Percentiles rank a stretch among this genome's conserved stretches.
These are phyloP conservation scores for Dryadomyces quercus-mongolicae DNA, from an alignment of 2,329 filamentous ascomycete genomes.

Conservation along the genomic window DNA sequence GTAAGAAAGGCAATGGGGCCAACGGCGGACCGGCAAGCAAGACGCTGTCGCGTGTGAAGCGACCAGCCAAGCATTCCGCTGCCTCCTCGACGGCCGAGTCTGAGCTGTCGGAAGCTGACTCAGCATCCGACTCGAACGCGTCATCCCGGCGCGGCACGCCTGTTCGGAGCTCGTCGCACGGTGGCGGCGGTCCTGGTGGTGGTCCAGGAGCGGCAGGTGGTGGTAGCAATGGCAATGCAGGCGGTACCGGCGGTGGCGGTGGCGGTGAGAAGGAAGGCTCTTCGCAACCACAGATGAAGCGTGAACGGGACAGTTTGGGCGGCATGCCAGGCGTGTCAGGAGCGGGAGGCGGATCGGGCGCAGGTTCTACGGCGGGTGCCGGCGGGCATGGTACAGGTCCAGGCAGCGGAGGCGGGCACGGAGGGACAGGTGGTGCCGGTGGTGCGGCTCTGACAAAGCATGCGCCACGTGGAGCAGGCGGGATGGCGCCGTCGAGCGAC, in stretches of 20 bases:
- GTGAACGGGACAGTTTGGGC: constrained; percentile 5
- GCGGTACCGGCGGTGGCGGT: not conserved
- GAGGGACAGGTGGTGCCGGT: constrained; percentile 1
- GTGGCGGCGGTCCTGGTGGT: not conserved
- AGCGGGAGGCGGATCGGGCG: not conserved
- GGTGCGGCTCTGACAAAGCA: constrained; percentile 5
- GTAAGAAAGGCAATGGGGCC: constrained; percentile 32
- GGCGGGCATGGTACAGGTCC: constrained; percentile 11
- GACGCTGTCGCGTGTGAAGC: constrained; percentile 53
- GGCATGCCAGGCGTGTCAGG: not conserved
- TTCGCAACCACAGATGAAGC: constrained; percentile 5
- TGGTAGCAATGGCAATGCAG: constrained; percentile 1
- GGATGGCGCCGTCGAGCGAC: constrained; percentile 26
- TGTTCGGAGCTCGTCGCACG: constrained; percentile 16
- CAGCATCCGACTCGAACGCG: constrained; percentile 39
- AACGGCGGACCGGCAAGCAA: constrained; percentile 28
- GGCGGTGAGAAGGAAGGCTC: constrained; percentile 6
- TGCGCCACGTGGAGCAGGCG: not conserved
- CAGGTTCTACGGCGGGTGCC: not conserved
- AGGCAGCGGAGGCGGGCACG: not conserved
- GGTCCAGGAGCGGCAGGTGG: not conserved
- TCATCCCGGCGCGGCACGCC: constrained; percentile 29
- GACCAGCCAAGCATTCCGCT: constrained; percentile 44
- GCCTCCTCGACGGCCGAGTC: constrained; percentile 50
- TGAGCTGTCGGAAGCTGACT: constrained; percentile 52